A percentile compares a stretch with the other conserved stretches of the same genome.
Evolutionary conservation across 208 protist genomes (phyloP).

Genomic region (Trypanosoma vivax): DNA sequence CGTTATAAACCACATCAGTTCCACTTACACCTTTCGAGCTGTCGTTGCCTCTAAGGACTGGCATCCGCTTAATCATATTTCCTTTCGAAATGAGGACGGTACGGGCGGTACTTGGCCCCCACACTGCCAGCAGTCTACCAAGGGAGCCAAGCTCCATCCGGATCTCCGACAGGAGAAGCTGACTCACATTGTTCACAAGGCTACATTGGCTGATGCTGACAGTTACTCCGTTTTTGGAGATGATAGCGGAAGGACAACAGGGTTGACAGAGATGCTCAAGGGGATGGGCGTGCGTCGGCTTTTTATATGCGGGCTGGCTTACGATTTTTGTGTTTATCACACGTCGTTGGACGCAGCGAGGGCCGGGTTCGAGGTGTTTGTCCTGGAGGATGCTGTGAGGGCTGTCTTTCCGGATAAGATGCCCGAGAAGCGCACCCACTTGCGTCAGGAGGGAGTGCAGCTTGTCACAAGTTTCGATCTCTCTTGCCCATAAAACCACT

Average conservation of each 20-base stretch:
- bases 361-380: slow-evolving; percentile 33
- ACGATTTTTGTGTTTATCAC: slow-evolving; percentile 60
- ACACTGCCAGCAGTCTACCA: slow-evolving; percentile 45
- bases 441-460: background rate
- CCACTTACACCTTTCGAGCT: slow-evolving; percentile 19
- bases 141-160: slow-evolving; percentile 34
- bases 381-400: slow-evolving; percentile 45
- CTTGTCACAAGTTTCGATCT: background rate
- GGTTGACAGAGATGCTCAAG: slow-evolving; percentile 34
- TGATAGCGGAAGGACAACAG: slow-evolving; percentile 23
- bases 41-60: slow-evolving; percentile 57
- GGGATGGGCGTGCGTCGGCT: slow-evolving; percentile 36
- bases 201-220: slow-evolving; percentile 19
- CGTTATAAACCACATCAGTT: slow-evolving; percentile 36
- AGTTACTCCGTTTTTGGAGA: slow-evolving; percentile 69
- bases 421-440: background rate
- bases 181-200: slow-evolving; percentile 34
- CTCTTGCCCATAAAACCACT: no score
- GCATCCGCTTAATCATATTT: slow-evolving; percentile 55
- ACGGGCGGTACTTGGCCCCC: slow-evolving; percentile 45
- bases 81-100: slow-evolving; percentile 22
- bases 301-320: slow-evolving; percentile 62
- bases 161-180: slow-evolving; percentile 18
- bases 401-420: slow-evolving; percentile 20
- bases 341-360: slow-evolving; percentile 46